These are phyloP conservation scores for Asterophora lycoperdoides DNA, from an alignment of 768 basidiomycete genomes.

Conservation along the genomic window DNA sequence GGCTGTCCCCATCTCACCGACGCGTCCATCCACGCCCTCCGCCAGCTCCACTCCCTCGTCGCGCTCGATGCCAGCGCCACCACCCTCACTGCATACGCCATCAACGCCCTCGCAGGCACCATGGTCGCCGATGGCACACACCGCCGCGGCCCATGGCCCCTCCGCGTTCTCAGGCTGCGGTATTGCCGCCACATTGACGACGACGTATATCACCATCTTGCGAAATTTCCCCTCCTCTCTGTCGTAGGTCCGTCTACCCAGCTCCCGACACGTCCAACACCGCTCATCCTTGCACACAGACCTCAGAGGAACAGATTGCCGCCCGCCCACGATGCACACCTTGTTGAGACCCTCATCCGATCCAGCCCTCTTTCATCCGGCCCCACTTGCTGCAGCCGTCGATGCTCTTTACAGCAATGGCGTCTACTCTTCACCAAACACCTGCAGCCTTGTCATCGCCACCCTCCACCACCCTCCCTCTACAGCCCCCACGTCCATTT, in stretches of 20 bases:
- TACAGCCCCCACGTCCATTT: not conserved
- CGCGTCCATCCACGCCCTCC: slow-evolving; percentile 46
- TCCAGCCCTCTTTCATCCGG: slow-evolving; percentile 38
- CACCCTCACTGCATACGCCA: slow-evolving; percentile 44
- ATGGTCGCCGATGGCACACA: slow-evolving; percentile 32
- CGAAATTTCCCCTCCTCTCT: slow-evolving; percentile 53
- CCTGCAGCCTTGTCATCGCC: slow-evolving; percentile 22
- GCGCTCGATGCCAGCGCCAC: slow-evolving; percentile 66
- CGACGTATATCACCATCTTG: slow-evolving; percentile 36
- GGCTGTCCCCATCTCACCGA: slow-evolving; percentile 56
- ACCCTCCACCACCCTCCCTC: slow-evolving; percentile 16
- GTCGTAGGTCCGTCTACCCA: slow-evolving; percentile 61
- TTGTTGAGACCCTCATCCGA: slow-evolving; percentile 22
- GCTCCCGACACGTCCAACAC: not conserved
- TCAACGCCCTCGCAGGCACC: slow-evolving; percentile 48
- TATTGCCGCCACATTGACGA: slow-evolving; percentile 49
- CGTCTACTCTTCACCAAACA: slow-evolving; percentile 18
- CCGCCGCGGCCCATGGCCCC: slow-evolving; percentile 47
- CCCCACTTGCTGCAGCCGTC: slow-evolving; percentile 34
- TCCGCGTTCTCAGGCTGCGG: slow-evolving; percentile 55
- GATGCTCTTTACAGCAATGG: slow-evolving; percentile 12
- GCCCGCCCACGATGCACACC: slow-evolving; percentile 11
- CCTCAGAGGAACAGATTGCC: slow-evolving; percentile 46
- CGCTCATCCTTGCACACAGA: slow-evolving; percentile 29
- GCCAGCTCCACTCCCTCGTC: slow-evolving; percentile 46